Conservation (phyloP, 371 early-diverging fungal genomes). For the Mucor indicus region DNA sequence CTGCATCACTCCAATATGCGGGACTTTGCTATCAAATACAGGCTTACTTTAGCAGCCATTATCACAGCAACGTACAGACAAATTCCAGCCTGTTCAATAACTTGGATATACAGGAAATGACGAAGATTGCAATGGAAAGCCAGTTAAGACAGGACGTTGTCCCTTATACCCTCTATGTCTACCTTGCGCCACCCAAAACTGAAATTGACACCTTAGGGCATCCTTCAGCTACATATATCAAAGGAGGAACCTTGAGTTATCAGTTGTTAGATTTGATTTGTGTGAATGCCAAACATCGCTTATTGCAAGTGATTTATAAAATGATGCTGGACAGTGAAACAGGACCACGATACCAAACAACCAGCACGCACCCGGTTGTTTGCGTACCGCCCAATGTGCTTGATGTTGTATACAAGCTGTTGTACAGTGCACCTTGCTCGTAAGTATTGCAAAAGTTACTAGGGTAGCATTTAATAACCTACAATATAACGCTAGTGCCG, state of each 20-base stretch:
- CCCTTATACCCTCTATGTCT: constrained; percentile 75
- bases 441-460: constrained; percentile 31
- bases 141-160: constrained; percentile 68
- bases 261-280: constrained; percentile 69
- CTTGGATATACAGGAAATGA: constrained; percentile 59
- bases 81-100: constrained; percentile 55
- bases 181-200: constrained; percentile 63
- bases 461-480: neutral
- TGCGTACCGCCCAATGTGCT: constrained; percentile 78
- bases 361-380: constrained; percentile 33
- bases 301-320: constrained; percentile 74
- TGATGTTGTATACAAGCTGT: constrained; percentile 73
- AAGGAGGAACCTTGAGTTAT: constrained; percentile 69
- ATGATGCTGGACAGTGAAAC: constrained; percentile 76
- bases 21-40: constrained; percentile 54
- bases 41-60: constrained; percentile 48
- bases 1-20: constrained; percentile 64
- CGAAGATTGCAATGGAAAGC: constrained; percentile 71
- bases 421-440: constrained; percentile 79
- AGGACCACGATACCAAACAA: constrained; percentile 62
- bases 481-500: constrained; percentile 36
- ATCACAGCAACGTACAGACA: constrained; percentile 56
- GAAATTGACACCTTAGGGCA: constrained; percentile 52
- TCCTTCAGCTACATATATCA: constrained; percentile 61
- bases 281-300: constrained; percentile 66